Evolutionary conservation across 129 eudicot genomes (phyloP), one percentile per base, ranked within the genome.

Genomic region (Pittosporum tobira): DNA sequence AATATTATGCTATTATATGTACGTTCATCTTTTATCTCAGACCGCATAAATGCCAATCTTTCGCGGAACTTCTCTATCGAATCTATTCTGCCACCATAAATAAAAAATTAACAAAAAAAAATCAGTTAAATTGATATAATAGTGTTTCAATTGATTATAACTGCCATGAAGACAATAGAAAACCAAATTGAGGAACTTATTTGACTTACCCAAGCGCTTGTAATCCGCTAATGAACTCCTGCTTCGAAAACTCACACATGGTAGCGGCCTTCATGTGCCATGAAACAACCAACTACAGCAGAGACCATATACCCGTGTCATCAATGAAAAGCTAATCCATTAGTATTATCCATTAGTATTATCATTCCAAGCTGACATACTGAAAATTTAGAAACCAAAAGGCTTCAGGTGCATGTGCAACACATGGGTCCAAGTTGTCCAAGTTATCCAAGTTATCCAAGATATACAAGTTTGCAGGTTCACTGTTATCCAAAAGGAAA

Each of bases 211-310:
- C 96, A 36, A 84, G 79, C 42, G 94, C 68, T 60, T 84, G 96
- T 69, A 88, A 79, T 62, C 96, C 96, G 60, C 84, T 79, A 67
- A 88, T 69, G 62, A 88, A 88, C 73, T 88, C 96, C 66, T 88
- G 90, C 77, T 84, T 88, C 6, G 96, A 81, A 56, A 81, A 88
- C 62, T 88, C 96, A 78, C 96, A 84, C 90, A 88, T 88, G 42
- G 91, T 88, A 27, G 96, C 94, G 71, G 96, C 96, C 67, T 81
- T 88, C 96, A 88, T 84, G 64, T 88, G 90, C 96, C 96, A 88
- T 16, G 94, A 88, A 50, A 88, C 67, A 48, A 84, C 96, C 77
- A 88, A 74, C 96, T 88, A 75, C 60, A 79, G 52, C 18, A 58
- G 52, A 69, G n/a, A 51, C 16, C 58, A 67, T 55, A 56, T 36